phyloP scores from a whole-genome alignment of 2,329 filamentous ascomycete genomes.

The Ophiostoma perfectum region DNA sequence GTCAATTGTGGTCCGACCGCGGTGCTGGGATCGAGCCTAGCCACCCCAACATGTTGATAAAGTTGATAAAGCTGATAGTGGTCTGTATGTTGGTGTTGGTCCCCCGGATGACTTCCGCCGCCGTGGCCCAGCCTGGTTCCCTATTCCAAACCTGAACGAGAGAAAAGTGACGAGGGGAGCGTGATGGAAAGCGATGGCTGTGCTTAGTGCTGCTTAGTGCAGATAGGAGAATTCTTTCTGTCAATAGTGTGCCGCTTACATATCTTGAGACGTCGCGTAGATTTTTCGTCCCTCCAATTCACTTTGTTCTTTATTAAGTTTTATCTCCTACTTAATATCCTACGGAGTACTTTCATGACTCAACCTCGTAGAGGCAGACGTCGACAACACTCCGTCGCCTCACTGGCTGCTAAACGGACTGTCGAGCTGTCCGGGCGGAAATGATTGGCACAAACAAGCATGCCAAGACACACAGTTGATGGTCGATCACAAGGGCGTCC shows the following conservation, averaged over 20 bases:
- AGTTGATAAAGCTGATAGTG: not conserved
- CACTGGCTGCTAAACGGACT: too few species aligned
- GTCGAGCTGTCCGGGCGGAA: too few species aligned
- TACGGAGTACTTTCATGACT: too few species aligned
- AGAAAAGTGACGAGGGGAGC: not conserved
- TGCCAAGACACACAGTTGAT: too few species aligned
- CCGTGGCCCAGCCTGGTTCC: not conserved
- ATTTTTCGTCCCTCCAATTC: not conserved
- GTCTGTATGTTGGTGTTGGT: not conserved
- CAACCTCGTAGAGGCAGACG: too few species aligned
- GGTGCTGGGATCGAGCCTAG: not conserved
- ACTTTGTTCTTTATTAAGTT: too few species aligned
- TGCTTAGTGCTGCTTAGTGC: not conserved
- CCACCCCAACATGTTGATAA: not conserved
- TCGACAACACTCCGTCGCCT: too few species aligned
- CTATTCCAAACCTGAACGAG: not conserved
- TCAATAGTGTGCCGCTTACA: not conserved
- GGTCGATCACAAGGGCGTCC: too few species aligned
- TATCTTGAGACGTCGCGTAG: conserved; percentile 9
- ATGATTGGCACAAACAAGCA: too few species aligned
- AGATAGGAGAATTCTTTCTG: not conserved
- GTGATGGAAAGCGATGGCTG: not conserved
- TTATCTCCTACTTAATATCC: too few species aligned
- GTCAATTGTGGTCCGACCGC: conserved; percentile 1
- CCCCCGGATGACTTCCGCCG: not conserved